phyloP scores from a whole-genome alignment of 164 flowering plant genomes.

The Brasenia schreberi region DNA sequence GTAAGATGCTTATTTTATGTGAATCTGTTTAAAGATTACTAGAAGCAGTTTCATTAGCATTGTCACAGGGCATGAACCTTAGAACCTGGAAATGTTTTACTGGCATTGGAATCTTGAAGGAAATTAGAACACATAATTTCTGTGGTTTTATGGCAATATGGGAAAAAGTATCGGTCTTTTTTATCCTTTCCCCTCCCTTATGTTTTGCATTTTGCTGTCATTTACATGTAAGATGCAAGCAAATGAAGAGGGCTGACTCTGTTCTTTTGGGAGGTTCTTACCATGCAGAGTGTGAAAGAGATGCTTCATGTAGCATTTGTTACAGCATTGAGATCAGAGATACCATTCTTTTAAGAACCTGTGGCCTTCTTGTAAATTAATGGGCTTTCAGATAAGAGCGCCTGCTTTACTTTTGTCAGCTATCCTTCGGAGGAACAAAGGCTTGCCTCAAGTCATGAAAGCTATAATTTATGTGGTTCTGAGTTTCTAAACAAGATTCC shows the following conservation, averaged over 20 bases:
- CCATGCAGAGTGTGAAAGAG: constrained; percentile 15
- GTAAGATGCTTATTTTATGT: neutral
- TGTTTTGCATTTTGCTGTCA: neutral
- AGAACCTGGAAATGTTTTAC: neutral
- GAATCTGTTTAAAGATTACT: neutral
- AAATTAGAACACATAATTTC: neutral
- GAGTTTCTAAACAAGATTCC: too few relatives aligned
- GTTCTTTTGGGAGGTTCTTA: constrained; percentile 21
- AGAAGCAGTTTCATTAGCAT: neutral
- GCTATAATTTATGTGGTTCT: too few relatives aligned
- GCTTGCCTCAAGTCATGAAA: too few relatives aligned
- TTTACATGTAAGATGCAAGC: constrained; percentile 68
- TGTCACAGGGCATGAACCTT: neutral
- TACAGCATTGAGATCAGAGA: constrained; percentile 75
- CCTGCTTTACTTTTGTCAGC: too few relatives aligned
- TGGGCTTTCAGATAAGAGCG: too few relatives aligned
- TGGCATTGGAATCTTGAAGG: neutral
- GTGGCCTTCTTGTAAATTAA: too few relatives aligned
- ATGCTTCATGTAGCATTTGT: constrained; percentile 26
- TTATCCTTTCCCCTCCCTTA: neutral
- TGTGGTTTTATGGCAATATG: too few relatives aligned
- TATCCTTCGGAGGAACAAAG: too few relatives aligned
- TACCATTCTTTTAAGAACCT: constrained; percentile 17
- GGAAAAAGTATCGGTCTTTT: neutral
- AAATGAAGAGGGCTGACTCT: constrained; percentile 39